Evolutionary conservation across 768 basidiomycete species (phyloP).

Genomic region (Xerocomellus amylosporus): DNA sequence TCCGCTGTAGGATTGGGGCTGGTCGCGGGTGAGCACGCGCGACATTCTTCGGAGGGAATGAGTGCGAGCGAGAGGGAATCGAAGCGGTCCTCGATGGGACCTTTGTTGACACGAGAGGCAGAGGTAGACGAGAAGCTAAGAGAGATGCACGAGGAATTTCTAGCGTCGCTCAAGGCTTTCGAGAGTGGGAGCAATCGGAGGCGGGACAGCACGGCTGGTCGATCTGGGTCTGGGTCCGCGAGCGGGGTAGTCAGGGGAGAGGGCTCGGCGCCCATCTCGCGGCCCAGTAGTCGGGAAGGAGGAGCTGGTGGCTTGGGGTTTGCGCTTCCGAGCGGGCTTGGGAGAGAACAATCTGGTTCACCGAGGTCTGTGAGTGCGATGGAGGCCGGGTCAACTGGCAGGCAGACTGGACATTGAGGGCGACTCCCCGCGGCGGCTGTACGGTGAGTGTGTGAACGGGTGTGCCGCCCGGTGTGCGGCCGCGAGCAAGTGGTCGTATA

Average conservation of each 20-base stretch:
- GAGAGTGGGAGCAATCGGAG: conserved; percentile 37
- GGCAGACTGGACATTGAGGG: conserved; percentile 35
- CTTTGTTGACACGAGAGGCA: conserved; percentile 61
- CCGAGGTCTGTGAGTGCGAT: conserved; percentile 29
- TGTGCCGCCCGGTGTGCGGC: neutral
- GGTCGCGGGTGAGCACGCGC: conserved; percentile 16
- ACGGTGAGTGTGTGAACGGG: conserved; percentile 3
- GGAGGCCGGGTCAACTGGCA: conserved; percentile 22
- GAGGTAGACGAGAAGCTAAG: conserved; percentile 64
- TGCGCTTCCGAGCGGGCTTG: conserved; percentile 16
- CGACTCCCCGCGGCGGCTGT: conserved; percentile 15
- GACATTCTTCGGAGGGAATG: conserved; percentile 19
- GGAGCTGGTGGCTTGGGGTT: conserved; percentile 4
- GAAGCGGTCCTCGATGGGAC: conserved; percentile 34
- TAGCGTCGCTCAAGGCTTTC: conserved; percentile 61
- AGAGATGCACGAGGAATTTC: conserved; percentile 67
- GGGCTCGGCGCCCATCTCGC: neutral
- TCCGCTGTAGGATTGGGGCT: conserved; percentile 17
- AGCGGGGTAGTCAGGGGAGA: conserved; percentile 10
- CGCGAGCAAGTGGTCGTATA: neutral
- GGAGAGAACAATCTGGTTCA: conserved; percentile 29
- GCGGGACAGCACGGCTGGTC: conserved; percentile 15
- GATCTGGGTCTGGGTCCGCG: conserved; percentile 11
- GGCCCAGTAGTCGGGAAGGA: conserved; percentile 11
- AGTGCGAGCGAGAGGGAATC: conserved; percentile 20